Base-by-base conservation (phyloP, 257 asterid genomes). In the Striga asiatica region DNA sequence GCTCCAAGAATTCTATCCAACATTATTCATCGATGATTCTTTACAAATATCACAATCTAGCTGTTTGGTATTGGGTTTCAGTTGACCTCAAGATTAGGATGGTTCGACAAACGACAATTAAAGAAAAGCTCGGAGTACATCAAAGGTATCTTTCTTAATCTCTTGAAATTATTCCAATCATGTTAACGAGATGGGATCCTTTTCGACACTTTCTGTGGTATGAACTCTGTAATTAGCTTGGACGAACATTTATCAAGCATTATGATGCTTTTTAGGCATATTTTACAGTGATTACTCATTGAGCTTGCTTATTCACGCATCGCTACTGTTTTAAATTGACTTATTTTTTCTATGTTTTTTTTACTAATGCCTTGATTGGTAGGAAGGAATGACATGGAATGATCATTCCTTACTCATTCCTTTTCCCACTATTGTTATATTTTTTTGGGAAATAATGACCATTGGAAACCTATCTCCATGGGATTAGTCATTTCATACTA, bases 101-200 rank as follows among this genome's bases (percentile, higher is more conserved):
- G 64, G 65, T 58, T 73, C 45, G 66, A 43, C 65, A 20, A 65
- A 69, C 78, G 60, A 69, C 67, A 60, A 45, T 45, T 58, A 27
- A 49, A 60, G 34, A 57, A 62, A 70, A 61, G 46, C 55, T n/a
- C 66, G 56, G 61, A 54, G 68, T 25, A 52, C 53, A 51, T 42
- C 56, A 77, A 58, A 82, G 88, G 97, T 88, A 70, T 54, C 67
- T 64, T 71, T 41, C 35, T 3, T 25, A 35, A 34, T 25, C 37
- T 35, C 28, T 10, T 1, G 7, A 32, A 42, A 8, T 21, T 20
- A 12, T 49, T 64, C 39, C 37, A 63, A 9, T 46, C 27, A 34
- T 52, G n/a, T 37, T 53, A 31, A 19, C 24, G 66, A 41, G 5
- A 38, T 65, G n/a, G n/a, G n/a, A 18, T 54, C 39, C 19, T 45